phyloP scores from a whole-genome alignment of 108 stramenopile genomes.

The Schizochytrium sp. region DNA sequence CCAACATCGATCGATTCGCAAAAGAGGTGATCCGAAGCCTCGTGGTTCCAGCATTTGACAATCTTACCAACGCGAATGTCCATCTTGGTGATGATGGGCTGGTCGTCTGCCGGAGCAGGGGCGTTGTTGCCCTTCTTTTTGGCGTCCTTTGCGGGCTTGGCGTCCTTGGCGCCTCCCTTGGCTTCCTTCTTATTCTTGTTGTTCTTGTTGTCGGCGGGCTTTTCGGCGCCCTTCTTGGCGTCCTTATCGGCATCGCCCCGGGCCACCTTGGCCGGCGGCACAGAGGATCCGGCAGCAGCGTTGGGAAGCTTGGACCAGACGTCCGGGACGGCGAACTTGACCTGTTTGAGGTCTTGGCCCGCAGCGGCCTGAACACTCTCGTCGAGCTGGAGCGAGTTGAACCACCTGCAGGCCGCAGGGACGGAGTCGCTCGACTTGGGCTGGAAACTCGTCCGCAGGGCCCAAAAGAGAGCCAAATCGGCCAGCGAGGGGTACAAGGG shows the following conservation, averaged over 20 bases:
- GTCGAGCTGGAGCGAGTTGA: background rate
- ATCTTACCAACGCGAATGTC: slow-evolving; percentile 83
- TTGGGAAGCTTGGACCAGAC: background rate
- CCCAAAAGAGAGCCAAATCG: background rate
- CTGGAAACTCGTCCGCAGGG: background rate
- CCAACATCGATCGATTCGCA: slow-evolving; percentile 97
- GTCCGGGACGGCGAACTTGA: background rate
- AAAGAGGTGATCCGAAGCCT: slow-evolving; percentile 88
- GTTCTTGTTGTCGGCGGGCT: background rate
- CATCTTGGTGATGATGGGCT: slow-evolving; percentile 31
- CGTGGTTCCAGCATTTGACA: slow-evolving; percentile 84
- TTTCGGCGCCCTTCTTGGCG: background rate
- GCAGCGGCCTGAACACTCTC: background rate
- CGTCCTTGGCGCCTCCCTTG: background rate
- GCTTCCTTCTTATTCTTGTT: background rate
- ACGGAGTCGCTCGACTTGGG: background rate
- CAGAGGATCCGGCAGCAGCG: background rate
- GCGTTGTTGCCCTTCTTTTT: background rate
- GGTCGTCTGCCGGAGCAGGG: background rate
- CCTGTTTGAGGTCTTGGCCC: background rate
- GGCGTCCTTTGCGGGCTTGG: background rate
- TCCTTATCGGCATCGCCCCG: background rate
- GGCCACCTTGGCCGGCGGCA: background rate
- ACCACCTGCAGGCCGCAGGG: background rate
- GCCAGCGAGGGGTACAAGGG: background rate